Percentiles rank a stretch among this genome's conserved stretches.
Evolutionary conservation across 2,329 filamentous ascomycete genomes (phyloP).

Genomic region (Neopestalotiopsis rosae): DNA sequence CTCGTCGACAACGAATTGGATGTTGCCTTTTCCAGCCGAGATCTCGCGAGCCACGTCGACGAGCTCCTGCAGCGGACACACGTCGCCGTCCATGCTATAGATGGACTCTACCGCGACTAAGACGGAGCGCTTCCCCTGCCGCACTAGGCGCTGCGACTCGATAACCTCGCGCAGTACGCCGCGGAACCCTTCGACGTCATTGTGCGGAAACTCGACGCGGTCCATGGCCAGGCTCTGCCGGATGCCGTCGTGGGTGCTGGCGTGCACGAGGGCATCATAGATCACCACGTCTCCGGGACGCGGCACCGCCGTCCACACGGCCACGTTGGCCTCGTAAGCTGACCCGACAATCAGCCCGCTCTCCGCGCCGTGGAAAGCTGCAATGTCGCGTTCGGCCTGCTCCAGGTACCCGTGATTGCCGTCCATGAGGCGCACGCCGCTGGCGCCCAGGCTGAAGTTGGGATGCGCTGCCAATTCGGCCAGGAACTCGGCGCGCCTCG

Average conservation of each 20-base stretch:
- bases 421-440: not conserved
- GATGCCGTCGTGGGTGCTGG: constrained; percentile 71
- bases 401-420: constrained; percentile 21
- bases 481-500: constrained; percentile 54
- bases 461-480: constrained; percentile 43
- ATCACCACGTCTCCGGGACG: constrained; percentile 61
- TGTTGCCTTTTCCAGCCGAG: constrained; percentile 40
- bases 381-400: constrained; percentile 12
- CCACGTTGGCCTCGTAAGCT: constrained; percentile 59
- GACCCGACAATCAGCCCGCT: constrained; percentile 66
- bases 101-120: constrained; percentile 47
- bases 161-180: constrained; percentile 39
- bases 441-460: not conserved
- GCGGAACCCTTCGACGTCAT: constrained; percentile 40
- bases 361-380: constrained; percentile 61
- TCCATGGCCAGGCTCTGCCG: constrained; percentile 55
- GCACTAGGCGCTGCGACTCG: constrained; percentile 35
- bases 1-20: constrained; percentile 60
- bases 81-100: constrained; percentile 56
- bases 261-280: constrained; percentile 71
- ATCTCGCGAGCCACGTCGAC: constrained; percentile 41
- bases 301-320: constrained; percentile 54
- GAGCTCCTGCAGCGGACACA: constrained; percentile 44
- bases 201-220: constrained; percentile 53
- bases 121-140: constrained; percentile 36